phyloP scores from a whole-genome alignment of 192 early-diverging fungal species.

The Gigaspora rosea region DNA sequence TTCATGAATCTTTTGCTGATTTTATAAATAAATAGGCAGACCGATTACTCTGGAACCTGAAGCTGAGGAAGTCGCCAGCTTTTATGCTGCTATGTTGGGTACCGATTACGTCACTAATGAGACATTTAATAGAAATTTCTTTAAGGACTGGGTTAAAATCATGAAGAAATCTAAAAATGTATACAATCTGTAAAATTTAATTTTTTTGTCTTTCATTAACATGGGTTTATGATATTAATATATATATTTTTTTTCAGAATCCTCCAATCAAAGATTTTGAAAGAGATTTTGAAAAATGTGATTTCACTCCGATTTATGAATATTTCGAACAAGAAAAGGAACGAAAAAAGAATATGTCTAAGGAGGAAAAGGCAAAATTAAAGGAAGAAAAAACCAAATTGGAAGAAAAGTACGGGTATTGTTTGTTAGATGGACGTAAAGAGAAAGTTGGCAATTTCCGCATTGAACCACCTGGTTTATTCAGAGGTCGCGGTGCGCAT shows the following conservation, averaged over 20 bases:
- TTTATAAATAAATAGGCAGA: conserved; percentile 36
- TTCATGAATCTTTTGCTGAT: too few species aligned
- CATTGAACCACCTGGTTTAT: conserved; percentile 95
- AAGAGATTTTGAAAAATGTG: conserved; percentile 78
- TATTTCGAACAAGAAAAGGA: conserved; percentile 77
- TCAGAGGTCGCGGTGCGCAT: conserved; percentile 96
- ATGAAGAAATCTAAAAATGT: conserved; percentile 65
- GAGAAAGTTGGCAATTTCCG: conserved; percentile 98
- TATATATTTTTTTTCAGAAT: conserved; percentile 40
- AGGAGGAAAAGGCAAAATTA: conserved; percentile 82
- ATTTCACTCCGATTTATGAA: conserved; percentile 85
- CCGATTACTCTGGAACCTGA: conserved; percentile 64
- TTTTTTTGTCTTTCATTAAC: not conserved
- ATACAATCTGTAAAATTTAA: conserved; percentile 30
- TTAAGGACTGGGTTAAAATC: conserved; percentile 79
- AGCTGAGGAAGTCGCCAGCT: conserved; percentile 93
- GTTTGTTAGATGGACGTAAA: conserved; percentile 82
- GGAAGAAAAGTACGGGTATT: conserved; percentile 78
- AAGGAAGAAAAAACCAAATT: conserved; percentile 71
- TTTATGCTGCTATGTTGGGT: conserved; percentile 85
- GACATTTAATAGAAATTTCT: conserved; percentile 91
- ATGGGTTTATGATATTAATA: not conserved
- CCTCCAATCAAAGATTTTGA: conserved; percentile 73
- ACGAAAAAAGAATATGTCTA: conserved; percentile 80
- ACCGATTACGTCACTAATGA: conserved; percentile 84